Conservation (phyloP, 495 filamentous ascomycete genomes). For the Darksidea phi region DNA sequence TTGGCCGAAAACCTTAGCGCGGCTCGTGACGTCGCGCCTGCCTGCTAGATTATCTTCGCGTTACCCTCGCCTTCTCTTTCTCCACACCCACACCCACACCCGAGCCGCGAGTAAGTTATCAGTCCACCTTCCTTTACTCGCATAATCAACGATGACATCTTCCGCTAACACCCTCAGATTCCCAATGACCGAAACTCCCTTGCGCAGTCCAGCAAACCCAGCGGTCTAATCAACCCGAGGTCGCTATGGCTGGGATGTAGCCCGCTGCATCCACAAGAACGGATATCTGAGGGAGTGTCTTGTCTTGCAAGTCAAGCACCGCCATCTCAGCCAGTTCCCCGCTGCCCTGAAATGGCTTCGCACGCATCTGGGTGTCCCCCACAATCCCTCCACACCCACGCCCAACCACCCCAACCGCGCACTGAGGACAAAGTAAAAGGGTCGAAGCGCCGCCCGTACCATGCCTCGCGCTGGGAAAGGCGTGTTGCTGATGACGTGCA, state of each 20-base stretch:
- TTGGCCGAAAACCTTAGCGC: no score
- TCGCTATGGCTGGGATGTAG: slow-evolving; percentile 7
- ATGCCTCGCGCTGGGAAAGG: not conserved
- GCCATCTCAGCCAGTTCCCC: not conserved
- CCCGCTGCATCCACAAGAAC: slow-evolving; percentile 6
- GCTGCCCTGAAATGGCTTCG: not conserved
- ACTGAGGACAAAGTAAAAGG: slow-evolving; percentile 26
- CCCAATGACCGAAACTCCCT: slow-evolving; percentile 27
- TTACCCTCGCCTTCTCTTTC: not conserved
- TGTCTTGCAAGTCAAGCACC: not conserved
- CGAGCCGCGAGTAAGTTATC: slow-evolving; percentile 10
- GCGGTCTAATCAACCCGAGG: slow-evolving; percentile 15
- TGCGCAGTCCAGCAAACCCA: not conserved
- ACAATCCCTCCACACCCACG: not conserved
- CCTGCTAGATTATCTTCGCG: slow-evolving; percentile 1
- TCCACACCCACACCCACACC: slow-evolving; percentile 7
- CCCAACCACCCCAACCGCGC: slow-evolving; percentile 22
- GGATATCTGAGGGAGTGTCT: slow-evolving; percentile 29
- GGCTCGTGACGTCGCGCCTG: slow-evolving; percentile 8
- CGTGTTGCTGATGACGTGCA: slow-evolving; percentile 13
- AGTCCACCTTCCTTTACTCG: not conserved
- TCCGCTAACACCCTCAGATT: slow-evolving; percentile 12
- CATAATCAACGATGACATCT: not conserved
- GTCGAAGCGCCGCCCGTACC: slow-evolving; percentile 14
- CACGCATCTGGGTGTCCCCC: not conserved